Base-by-base conservation (phyloP, 2,329 filamentous ascomycete genomes). In the Aspergillus fumigatiaffinis region DNA sequence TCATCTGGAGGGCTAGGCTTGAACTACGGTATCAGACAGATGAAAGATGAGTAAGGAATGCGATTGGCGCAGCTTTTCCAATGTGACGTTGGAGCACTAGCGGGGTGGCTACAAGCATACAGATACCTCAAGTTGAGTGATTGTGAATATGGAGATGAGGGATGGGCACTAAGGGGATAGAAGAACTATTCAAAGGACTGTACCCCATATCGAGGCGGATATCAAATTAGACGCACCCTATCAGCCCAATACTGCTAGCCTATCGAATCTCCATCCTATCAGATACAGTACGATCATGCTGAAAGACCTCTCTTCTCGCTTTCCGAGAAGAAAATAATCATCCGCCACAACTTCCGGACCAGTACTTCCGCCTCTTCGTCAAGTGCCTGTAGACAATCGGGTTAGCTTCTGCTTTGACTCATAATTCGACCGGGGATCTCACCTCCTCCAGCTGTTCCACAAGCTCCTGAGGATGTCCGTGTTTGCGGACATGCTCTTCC, bases 321-420 rank as follows among this genome's bases (percentile, higher is more conserved):
- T 76, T 97, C 93, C 5, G 91, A 94, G 69, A 93, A 97, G 85
- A 97, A 97, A 68, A 97, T 96, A 57, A 97, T 87, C 91, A 97
- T 96, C 52, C 93, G 86, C 94, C 94, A 99, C 38, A 99, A 83
- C 79, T 97, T 97, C 84, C 91, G 95, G 51, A 97, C 92, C 64
- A 99, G 79, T 26, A 90, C 88, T 74, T 97, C 92, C 10, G 92
- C 92, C 71, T 97, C 94, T 69, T 99, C 94, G 70, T 97, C 94
- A 61, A 99, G 81, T 47, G 91, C 91, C 86, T 93, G 59, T 29
- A 61, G 12, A 26, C 42, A 25, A 56, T 47, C 55, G 14, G 47
- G 65, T 81, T 72, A 81, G 74, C 60, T 50, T 28, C n/a, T n/a
- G n/a, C n/a, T n/a, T n/a, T n/a, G n/a, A n/a, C n/a, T n/a, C n/a